A percentile compares a stretch with the other conserved stretches of the same genome.
Conservation (phyloP, 2,329 filamentous ascomycete genomes). For the Claviceps citrina region DNA sequence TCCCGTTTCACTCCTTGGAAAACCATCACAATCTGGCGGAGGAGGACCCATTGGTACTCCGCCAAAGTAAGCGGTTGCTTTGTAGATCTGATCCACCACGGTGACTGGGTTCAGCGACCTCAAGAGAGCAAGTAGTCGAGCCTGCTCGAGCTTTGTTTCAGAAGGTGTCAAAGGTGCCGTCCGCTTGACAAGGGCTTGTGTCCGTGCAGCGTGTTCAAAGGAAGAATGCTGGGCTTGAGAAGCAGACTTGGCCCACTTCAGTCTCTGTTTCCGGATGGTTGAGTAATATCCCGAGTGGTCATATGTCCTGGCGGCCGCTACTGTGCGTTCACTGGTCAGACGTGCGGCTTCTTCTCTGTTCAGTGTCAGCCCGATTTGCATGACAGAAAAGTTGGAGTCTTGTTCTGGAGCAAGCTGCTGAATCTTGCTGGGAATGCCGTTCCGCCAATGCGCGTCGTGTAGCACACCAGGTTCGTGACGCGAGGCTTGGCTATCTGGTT, state of each 20-base stretch:
- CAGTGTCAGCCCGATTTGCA: constrained; percentile 42
- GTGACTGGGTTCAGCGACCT: constrained; percentile 37
- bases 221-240: not conserved
- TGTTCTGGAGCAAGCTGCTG: constrained; percentile 41
- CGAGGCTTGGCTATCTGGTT: not conserved
- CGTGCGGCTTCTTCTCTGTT: constrained; percentile 40
- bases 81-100: constrained; percentile 48
- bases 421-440: constrained; percentile 46
- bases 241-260: not conserved
- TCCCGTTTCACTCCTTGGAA: constrained; percentile 38
- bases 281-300: constrained; percentile 39
- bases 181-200: constrained; percentile 1
- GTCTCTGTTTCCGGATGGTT: constrained; percentile 18
- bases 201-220: not conserved
- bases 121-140: constrained; percentile 41
- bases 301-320: constrained; percentile 40
- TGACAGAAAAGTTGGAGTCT: constrained; percentile 46
- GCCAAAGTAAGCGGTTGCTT: constrained; percentile 47
- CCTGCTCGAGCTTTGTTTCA: constrained; percentile 44
- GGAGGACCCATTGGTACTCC: constrained; percentile 40
- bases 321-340: constrained; percentile 46
- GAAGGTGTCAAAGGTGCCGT: constrained; percentile 16
- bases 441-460: constrained; percentile 25
- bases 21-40: constrained; percentile 30
- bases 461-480: not conserved